Base-by-base conservation (phyloP, 768 basidiomycete genomes). In the Auricularia heimuer region DNA sequence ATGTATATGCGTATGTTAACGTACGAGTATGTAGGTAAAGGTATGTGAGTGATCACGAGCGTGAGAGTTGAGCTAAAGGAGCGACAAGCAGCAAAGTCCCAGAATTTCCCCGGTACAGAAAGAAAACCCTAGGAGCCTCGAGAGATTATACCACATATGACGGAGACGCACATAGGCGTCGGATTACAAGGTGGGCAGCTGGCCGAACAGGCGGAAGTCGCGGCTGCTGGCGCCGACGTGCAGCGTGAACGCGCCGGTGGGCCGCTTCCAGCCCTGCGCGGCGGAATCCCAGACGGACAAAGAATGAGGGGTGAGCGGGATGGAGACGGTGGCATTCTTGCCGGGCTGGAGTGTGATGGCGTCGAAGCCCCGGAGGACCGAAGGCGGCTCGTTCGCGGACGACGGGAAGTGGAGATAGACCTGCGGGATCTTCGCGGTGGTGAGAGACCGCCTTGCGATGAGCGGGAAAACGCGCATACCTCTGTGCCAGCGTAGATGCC, bases 201-300 rank as follows among this genome's bases (percentile, higher is more conserved):
- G 18, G 47, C 47, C 47, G 47, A 18, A 51, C 60, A 83, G 70
- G 35, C 79, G 73, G 58, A 82, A 77, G 71, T 84, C 81, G 65
- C 71, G 73, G 62, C 78, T 82, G 4, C 81, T 82, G 6, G 82
- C 80, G 8, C 86, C 85, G 47, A 84, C 78, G 64, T 75, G 80
- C 37, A 86, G 80, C 0, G 69, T 77, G 70, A 85, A 86, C 36
- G 71, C 77, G 2, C 86, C 86, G 1, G 74, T 51, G 8, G 84
- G 84, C 4, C 79, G 75, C 4, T 77, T 73, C 77, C 83, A 87
- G 29, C 72, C 69, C 71, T 86, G 84, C 58, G 73, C 76, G 3
- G 74, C 73, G 1, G 79, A 79, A 72, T 85, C 81, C 86, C 86
- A 87, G 37, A 74, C 70, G 35, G 68, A 67, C 79, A 70, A 66